Evolutionary conservation across 345 rosid species (phyloP).

Genomic region (Eucalyptus globulus): DNA sequence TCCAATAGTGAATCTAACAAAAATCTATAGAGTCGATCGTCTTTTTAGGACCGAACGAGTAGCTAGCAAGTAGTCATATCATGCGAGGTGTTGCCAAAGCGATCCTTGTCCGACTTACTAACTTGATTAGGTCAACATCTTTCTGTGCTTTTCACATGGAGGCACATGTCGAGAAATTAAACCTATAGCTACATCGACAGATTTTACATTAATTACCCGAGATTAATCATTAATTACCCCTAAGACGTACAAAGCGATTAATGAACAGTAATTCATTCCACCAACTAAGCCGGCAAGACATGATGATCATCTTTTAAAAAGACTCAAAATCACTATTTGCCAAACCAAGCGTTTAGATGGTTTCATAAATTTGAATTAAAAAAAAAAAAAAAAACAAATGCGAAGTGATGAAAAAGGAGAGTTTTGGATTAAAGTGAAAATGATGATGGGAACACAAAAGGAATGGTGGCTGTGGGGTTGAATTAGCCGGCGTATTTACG

Average conservation of each 20-base stretch:
- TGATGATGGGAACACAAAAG: neutral
- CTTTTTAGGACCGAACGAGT: neutral
- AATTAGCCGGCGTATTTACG: neutral
- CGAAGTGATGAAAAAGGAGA: neutral
- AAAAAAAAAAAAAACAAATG: neutral
- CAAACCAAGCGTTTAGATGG: neutral
- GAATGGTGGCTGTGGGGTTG: neutral
- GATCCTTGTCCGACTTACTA: neutral
- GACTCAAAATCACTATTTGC: neutral
- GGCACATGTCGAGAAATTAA: neutral
- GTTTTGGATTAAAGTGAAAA: neutral
- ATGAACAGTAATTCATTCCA: neutral
- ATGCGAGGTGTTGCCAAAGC: neutral
- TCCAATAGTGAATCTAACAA: neutral
- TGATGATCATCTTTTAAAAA: neutral
- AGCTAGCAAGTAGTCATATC: neutral
- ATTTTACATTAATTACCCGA: neutral
- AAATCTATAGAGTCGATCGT: neutral
- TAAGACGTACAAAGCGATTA: neutral
- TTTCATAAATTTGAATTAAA: neutral
- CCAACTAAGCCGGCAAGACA: neutral
- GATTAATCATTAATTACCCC: neutral
- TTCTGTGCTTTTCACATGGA: neutral
- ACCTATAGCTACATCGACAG: neutral
- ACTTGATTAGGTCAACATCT: neutral